Evolutionary conservation across 495 filamentous ascomycete genomes (phyloP).

Genomic region (Opeltia flavorubescens): DNA sequence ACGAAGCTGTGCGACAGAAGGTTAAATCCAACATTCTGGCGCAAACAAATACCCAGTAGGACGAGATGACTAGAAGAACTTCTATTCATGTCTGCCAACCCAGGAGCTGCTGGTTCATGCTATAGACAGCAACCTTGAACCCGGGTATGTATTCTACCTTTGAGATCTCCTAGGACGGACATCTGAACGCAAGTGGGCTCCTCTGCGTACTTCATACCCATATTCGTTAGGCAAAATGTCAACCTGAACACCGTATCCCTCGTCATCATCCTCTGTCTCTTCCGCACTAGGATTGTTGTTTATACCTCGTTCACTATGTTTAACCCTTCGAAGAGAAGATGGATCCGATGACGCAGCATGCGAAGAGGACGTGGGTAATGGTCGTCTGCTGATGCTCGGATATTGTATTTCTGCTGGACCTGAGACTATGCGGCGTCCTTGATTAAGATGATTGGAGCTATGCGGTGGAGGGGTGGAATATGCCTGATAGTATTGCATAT

Average conservation of each 20-base stretch:
- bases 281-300: slow-evolving; percentile 13
- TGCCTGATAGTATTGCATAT: slow-evolving; percentile 18
- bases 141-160: neutral
- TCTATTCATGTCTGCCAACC: too few relatives aligned
- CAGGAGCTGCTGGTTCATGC: too few relatives aligned
- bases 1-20: slow-evolving; percentile 11
- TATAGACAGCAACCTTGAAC: neutral
- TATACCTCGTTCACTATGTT: slow-evolving; percentile 12
- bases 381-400: slow-evolving; percentile 5
- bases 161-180: neutral
- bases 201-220: slow-evolving; percentile 6
- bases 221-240: slow-evolving; percentile 10
- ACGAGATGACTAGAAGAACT: neutral
- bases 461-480: slow-evolving; percentile 18
- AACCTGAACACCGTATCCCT: slow-evolving; percentile 23
- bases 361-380: neutral
- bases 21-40: neutral
- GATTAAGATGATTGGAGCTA: slow-evolving; percentile 18
- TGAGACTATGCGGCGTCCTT: slow-evolving; percentile 17
- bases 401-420: slow-evolving; percentile 15
- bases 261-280: slow-evolving; percentile 18
- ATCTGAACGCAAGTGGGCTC: slow-evolving; percentile 2
- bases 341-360: slow-evolving; percentile 14
- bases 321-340: slow-evolving; percentile 18
- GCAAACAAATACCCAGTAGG: neutral